Evolutionary conservation across 2,329 filamentous ascomycete species (phyloP), one percentile per base, ranked within the genome.

Genomic region (Exophiala calicioides): DNA sequence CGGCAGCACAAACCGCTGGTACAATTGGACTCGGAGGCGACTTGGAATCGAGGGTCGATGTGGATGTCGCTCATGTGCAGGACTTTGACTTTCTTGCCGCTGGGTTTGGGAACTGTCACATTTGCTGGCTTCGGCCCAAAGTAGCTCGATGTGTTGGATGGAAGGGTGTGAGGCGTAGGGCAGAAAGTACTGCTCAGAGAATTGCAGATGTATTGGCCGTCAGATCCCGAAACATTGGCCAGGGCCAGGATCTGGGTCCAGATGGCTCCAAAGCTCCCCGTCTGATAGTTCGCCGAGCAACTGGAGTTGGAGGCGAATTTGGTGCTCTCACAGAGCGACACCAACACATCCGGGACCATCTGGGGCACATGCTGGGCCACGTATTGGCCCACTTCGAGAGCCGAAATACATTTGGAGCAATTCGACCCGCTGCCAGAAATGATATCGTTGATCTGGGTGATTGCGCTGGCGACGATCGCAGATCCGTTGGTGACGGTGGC

Each of bases 121-220:
- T 76, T 69, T 3, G 52, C 61, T 1, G 78, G 78, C 56, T 76
- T 80, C 2, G 76, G 73, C 57, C 79, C 81, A 46, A 81, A 82
- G 3, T 73, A 55, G 2, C 53, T 52, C 1, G 70, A 68, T 2
- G 67, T 72, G 52, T 77, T 69, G 21, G 76, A 61, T 0, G 71
- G 67, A 5, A 64, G 64, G 2, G 75, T 72, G 0, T 58, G 59
- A 4, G 78, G 78, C 9, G 60, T 57, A 1, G 68, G 61, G 57
- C 79, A 82, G 57, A 74, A 79, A 4, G 53, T 67, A 21, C 60
- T 68, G 41, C 68, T 72, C 4, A 81, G 55, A 12, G 65, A 70
- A 52, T 74, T 71, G 65, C 79, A 82, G 34, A 82, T 80, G 50
- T 78, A 80, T 44, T 71, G 64, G 4, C 78, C 79, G 58, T 82